Evolutionary conservation across 2,329 filamentous ascomycete species (phyloP), one percentile per base, ranked within the genome.

Genomic region (Atkinsonella hypoxylon): DNA sequence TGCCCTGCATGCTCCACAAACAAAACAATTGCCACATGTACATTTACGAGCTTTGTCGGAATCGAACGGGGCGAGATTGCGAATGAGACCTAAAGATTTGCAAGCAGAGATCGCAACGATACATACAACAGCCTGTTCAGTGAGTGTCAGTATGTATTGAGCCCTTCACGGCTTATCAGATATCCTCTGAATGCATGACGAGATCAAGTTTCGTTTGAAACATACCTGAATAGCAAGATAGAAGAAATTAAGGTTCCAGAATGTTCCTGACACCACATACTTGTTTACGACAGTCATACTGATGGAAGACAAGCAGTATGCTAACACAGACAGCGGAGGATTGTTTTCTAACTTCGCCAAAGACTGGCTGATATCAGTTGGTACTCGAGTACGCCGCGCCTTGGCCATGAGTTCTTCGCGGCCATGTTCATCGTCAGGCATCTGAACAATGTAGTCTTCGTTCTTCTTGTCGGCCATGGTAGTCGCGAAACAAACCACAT

Each of bases 221-320:
- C 80, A 62, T 80, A 96, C 91, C 83, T 97, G 93, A 54, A 97
- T 78, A 54, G 82, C 85, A 53, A 98, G 80, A 61, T 96, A 85
- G 71, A 98, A 88, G 70, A 97, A 95, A 71, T 95, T 95, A 62
- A 98, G 72, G 71, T 98, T 98, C 80, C 94, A 98, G 58, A 85
- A 80, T 48, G 79, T 77, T 54, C 93, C 93, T 8, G 89, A 96
- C 45, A 98, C 81, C 55, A 96, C 90, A 68, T 94, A 98, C 77
- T 98, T 98, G 74, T 98, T 98, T 68, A 94, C 93, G n/a, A 96
- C 87, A 8, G 93, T 98, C 93, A 98, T 98, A 68, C 91, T 80
- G 65, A 98, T 98, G n/a, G 90, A 96, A 49, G 91, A 88, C 62
- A 86, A 75, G 70, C 93, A 98, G 75, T 98, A 98, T 46, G 87